phyloP scores from a whole-genome alignment of 2,329 filamentous ascomycete species.

The Nigrograna mackinnonii region DNA sequence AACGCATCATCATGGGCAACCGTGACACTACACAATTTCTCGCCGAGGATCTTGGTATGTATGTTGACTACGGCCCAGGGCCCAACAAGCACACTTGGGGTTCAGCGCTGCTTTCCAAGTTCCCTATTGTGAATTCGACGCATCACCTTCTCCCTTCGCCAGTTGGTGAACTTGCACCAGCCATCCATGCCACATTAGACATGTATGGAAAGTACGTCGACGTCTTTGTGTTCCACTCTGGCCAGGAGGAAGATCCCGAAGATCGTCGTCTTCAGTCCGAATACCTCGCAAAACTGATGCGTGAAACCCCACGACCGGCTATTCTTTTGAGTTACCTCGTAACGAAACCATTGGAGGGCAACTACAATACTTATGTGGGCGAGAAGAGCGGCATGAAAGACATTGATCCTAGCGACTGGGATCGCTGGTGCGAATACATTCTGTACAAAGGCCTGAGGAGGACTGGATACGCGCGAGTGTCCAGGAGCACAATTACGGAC shows the following conservation, averaged over 20 bases:
- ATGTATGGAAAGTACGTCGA: constrained; percentile 89
- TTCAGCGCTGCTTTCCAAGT: constrained; percentile 88
- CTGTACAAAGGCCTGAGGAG: constrained; percentile 87
- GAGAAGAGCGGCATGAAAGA: constrained; percentile 89
- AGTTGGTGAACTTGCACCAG: constrained; percentile 91
- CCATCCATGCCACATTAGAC: constrained; percentile 94
- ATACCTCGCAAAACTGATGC: constrained; percentile 89
- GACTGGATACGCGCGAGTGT: constrained; percentile 87
- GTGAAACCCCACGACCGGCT: constrained; percentile 74
- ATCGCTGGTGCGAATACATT: constrained; percentile 99
- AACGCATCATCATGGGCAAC: constrained; percentile 99
- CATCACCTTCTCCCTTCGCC: constrained; percentile 94
- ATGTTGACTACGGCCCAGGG: constrained; percentile 94
- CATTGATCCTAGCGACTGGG: constrained; percentile 90
- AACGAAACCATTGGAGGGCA: constrained; percentile 85
- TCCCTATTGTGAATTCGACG: constrained; percentile 95
- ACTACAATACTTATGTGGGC: constrained; percentile 95
- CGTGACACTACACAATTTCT: constrained; percentile 94
- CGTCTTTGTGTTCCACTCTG: constrained; percentile 97
- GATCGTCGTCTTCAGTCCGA: constrained; percentile 84
- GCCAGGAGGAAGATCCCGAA: constrained; percentile 94
- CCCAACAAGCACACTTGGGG: constrained; percentile 99
- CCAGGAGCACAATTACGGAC: constrained; percentile 89
- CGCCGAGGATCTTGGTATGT: constrained; percentile 97
- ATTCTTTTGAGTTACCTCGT: constrained; percentile 92